These are phyloP conservation scores for Volvox reticuliferus DNA, from an alignment of 139 green algal genomes.

Conservation along the genomic window DNA sequence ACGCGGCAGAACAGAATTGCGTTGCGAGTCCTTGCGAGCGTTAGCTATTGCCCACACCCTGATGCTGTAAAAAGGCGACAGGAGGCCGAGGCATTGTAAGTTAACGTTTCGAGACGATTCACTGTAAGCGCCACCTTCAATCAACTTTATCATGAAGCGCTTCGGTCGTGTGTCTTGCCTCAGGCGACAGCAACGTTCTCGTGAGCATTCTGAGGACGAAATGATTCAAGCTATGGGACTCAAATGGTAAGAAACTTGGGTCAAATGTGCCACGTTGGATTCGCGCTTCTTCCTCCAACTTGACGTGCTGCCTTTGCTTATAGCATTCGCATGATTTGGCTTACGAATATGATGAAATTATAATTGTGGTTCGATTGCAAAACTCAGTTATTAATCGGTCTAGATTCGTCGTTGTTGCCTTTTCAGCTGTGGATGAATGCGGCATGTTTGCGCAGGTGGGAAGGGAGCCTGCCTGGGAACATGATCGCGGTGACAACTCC, in stretches of 20 bases:
- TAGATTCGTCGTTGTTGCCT: too few relatives aligned
- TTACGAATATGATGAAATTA: too few relatives aligned
- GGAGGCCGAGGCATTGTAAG: slow-evolving; percentile 16
- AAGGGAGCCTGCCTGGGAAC: slow-evolving; percentile 30
- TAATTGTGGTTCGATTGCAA: too few relatives aligned
- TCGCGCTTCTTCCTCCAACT: neutral
- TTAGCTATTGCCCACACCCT: neutral
- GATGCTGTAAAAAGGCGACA: slow-evolving; percentile 31
- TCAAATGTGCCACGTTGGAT: neutral
- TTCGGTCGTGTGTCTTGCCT: neutral
- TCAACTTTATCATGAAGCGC: neutral
- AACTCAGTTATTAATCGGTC: too few relatives aligned
- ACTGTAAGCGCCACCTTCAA: neutral
- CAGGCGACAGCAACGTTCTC: neutral
- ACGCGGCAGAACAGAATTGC: too few relatives aligned
- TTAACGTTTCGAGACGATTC: neutral
- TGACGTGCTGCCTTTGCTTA: neutral
- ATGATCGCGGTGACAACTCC: slow-evolving; percentile 20
- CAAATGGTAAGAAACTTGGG: slow-evolving; percentile 1
- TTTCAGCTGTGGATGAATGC: too few relatives aligned
- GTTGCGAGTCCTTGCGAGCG: too few relatives aligned
- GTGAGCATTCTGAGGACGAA: neutral
- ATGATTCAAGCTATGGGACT: neutral
- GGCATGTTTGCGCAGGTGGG: slow-evolving; percentile 26
- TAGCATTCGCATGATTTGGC: too few relatives aligned